phyloP scores from a whole-genome alignment of 371 early-diverging fungal species.

The Mortierella sp. region DNA sequence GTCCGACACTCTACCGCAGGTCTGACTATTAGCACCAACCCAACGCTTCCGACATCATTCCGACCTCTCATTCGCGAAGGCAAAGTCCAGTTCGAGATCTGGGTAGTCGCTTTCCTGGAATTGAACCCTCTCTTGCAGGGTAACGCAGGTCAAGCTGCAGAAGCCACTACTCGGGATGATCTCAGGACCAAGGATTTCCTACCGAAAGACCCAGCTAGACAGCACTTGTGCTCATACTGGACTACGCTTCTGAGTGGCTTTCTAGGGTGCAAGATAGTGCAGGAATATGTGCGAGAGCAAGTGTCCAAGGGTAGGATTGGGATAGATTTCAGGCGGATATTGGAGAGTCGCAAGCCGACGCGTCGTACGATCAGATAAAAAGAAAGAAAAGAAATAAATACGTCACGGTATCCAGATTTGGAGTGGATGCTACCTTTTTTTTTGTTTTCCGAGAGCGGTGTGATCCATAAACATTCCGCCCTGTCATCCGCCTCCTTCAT shows the following conservation, averaged over 20 bases:
- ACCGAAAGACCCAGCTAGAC: too few species aligned
- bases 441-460: constrained; percentile 7
- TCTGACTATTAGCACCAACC: neutral
- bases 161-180: too few species aligned
- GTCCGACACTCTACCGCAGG: neutral
- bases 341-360: constrained; percentile 7
- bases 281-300: constrained; percentile 11
- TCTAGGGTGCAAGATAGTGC: neutral
- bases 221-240: too few species aligned
- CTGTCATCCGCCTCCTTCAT: constrained; percentile 12
- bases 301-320: constrained; percentile 14
- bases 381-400: too few species aligned
- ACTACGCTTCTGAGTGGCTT: neutral
- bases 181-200: too few species aligned
- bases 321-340: constrained; percentile 16
- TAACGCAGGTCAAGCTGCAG: neutral
- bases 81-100: constrained; percentile 24
- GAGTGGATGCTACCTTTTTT: neutral
- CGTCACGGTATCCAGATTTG: too few species aligned
- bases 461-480: neutral
- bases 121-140: neutral
- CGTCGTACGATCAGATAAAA: too few species aligned
- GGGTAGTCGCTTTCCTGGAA: constrained; percentile 24
- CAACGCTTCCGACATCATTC: constrained; percentile 14
- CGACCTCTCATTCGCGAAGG: constrained; percentile 9